Base-by-base conservation (phyloP, 371 early-diverging fungal genomes). In the Actinomortierella wolfii region DNA sequence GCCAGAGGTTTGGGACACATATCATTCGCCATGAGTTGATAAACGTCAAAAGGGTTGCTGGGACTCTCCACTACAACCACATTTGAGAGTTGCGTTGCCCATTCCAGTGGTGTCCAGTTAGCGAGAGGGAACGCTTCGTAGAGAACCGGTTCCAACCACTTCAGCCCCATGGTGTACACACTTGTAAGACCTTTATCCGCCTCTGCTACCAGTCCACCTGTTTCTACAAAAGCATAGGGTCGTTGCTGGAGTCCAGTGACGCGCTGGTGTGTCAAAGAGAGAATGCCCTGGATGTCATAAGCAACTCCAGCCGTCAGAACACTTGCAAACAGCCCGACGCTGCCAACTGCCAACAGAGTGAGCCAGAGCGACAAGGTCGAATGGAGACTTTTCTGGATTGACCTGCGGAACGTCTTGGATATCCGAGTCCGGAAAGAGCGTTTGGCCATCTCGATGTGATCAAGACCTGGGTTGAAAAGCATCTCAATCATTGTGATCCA, bases 141-240 rank as follows among this genome's bases (percentile, higher is more conserved):
- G 40, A 71, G 41, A 23, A 71, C 66, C 17, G 66, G 73, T 21
- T 66, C 66, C 40, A 71, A 62, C 73, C 66, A 66, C 15, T 52
- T 28, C 20, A 71, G 29, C 14, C 66, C 73, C 26, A 59, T 53
- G 5, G 61, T 62, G n/a, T 71, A 71, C 2, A 59, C 67, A 39
- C 51, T 49, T 11, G 48, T 29, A 18, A 71, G 40, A 0, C 52
- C 66, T 7, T 56, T 53, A 25, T 71, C 73, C n/a, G 48, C 46
- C 3, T 62, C 59, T 4, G 21, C 39, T 1, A 56, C 54, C 2
- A 52, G 62, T 6, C 8, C 42, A 8, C 49, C 45, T 61, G 18
- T 34, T 34, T 34, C 34, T 24, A 26, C 29, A 28, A 28, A 1
- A 18, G 6, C 7, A 28, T n/a, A 47, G 17, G 6, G n/a, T n/a